Conservation (phyloP, 192 early-diverging fungal genomes). For the Geosiphon pyriformis region DNA sequence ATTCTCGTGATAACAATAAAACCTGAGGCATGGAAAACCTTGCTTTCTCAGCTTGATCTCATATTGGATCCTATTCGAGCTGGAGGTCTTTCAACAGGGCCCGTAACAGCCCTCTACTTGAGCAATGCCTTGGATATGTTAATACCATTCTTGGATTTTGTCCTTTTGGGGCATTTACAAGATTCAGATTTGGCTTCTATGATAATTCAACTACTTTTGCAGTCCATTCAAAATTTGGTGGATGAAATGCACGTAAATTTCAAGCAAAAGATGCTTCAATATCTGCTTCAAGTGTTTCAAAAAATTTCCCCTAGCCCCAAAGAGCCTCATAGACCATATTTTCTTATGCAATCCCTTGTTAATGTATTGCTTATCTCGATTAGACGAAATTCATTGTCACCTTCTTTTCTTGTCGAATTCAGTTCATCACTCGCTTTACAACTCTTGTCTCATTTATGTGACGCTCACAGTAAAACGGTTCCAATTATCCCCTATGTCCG, state of each 20-base stretch:
- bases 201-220: neutral
- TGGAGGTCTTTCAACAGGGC: neutral
- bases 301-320: neutral
- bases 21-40: neutral
- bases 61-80: neutral
- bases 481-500: conserved; percentile 1
- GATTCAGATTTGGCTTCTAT: neutral
- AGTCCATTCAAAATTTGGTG: neutral
- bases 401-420: conserved; percentile 5
- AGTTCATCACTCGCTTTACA: neutral
- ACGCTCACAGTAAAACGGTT: neutral
- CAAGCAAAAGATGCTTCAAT: neutral
- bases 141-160: neutral
- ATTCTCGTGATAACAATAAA: neutral
- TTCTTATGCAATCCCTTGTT: conserved; percentile 18
- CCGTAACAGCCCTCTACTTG: neutral
- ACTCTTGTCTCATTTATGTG: conserved; percentile 12
- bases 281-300: neutral
- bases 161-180: neutral
- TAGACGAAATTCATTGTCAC: neutral
- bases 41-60: neutral
- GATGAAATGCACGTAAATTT: neutral
- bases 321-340: neutral
- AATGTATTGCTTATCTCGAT: neutral
- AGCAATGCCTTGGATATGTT: neutral